Evolutionary conservation across 257 asterid genomes (phyloP), one percentile per base, ranked within the genome.

Genomic region (Lavandula angustifolia): DNA sequence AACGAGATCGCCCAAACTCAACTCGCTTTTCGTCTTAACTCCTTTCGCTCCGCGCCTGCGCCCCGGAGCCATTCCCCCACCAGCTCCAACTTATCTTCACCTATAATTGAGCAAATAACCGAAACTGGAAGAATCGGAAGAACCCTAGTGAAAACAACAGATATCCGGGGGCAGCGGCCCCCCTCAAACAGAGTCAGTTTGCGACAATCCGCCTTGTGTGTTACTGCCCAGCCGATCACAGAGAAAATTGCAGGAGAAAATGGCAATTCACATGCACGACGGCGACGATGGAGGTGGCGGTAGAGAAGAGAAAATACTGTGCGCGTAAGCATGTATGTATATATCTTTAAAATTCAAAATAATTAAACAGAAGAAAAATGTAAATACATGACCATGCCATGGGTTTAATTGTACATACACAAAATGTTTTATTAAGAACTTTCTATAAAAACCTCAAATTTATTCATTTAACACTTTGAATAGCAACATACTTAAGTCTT

Each of bases 1-100:
- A 58, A 90, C 97, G 16, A 90, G 97, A 82, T 90, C 96, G 73
- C 97, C 97, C 54, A 84, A 58, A 64, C 79, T 73, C 80, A 90
- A 82, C 66, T 88, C 88, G 56, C 54, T 73, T 75, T 68, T 82
- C 55, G 85, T 60, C 73, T 73, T 83, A 52, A 71, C 64, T 51
- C 85, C 88, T 73, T 83, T 89, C 17, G 77, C 85, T 69, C 94
- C 94, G 16, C 94, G 90, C 72, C 56, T 83, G 41, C 88, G 85
- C 67, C 81, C 84, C 38, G 97, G 96, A 78, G 95, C 87, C 97
- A 91, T 90, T 44, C 51, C 75, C 75, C 55, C 73, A 29, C 43
- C 46, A 52, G 70, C 49, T 57, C 57, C 70, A 48, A 55, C 62
- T 54, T 33, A 29, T 14, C 40, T 46, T 54, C 13, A 12, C 73